Base-by-base conservation (phyloP, 2,329 filamentous ascomycete species). In the Aspergillus flavus region DNA sequence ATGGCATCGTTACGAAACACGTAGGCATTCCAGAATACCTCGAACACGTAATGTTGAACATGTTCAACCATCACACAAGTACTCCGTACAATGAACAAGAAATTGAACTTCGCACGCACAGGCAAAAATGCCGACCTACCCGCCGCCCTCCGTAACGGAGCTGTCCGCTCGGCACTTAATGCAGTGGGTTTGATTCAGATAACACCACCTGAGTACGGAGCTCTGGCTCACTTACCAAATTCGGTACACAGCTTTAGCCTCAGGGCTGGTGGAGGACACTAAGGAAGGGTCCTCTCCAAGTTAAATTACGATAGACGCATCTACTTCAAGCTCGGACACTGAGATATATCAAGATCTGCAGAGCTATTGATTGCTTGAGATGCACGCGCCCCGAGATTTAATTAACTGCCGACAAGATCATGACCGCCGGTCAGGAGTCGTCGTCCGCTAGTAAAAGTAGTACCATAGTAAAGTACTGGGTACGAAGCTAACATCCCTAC, bases 241-340 rank as follows among this genome's bases (percentile, higher is more conserved):
- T 50, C 5, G 23, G 50, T 54, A 11, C 28, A 36, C 32, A 54
- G 46, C 26, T 50, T 50, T 21, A 23, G 6, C 10, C 21, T 50
- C 7, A 7, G 10, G 30, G 21, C 2, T 28, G 23, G 23, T n/a
- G 30, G 32, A 36, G 19, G 32, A 5, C 52, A 19, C 52, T 39
- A 54, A 23, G 14, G 5, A 36, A 54, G 52, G 19, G 52, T 21
- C 30, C 32, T 54, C 14, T 21, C 32, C 34, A 19, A 11, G 19
- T 6, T 23, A 55, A 55, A 55, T 55, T 39, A 21, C 32, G 52
- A 55, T 55, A 55, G 30, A 55, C 52, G 12, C 52, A 14, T 39
- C 21, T 16, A 9, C 39, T 41, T 41, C 34, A 5, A 36, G 30
- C 19, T 28, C 11, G 10, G 30, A 32, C 16, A 34, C n/a, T 36